Conservation (phyloP, 1,284 basidiomycete genomes). For the Moniliophthora roreri region DNA sequence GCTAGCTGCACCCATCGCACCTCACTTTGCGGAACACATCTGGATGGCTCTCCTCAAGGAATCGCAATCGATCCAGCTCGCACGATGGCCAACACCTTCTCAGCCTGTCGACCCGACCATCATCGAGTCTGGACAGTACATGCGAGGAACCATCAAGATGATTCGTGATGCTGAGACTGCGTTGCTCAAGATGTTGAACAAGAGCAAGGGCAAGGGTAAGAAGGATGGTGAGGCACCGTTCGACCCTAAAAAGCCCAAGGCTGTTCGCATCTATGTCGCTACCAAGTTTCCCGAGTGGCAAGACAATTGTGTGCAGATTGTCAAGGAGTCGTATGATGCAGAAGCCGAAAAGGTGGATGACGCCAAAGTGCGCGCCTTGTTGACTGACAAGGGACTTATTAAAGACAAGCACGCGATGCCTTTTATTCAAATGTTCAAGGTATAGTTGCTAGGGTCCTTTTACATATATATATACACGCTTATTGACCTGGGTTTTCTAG, state of each 20-base stretch:
- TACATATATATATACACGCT: not conserved
- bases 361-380: slow-evolving; percentile 68
- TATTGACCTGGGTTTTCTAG: slow-evolving; percentile 36
- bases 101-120: slow-evolving; percentile 57
- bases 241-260: slow-evolving; percentile 85
- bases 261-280: slow-evolving; percentile 88
- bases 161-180: slow-evolving; percentile 88
- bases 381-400: slow-evolving; percentile 79
- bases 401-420: slow-evolving; percentile 98
- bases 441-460: slow-evolving; percentile 29
- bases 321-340: slow-evolving; percentile 71
- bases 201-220: slow-evolving; percentile 54
- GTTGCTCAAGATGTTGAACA: slow-evolving; percentile 75
- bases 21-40: slow-evolving; percentile 94
- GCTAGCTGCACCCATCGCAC: slow-evolving; percentile 86
- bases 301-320: slow-evolving; percentile 74
- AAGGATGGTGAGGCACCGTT: slow-evolving; percentile 48
- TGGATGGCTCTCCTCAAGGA: slow-evolving; percentile 79
- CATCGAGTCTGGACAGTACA: slow-evolving; percentile 80
- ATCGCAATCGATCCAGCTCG: slow-evolving; percentile 77
- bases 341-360: slow-evolving; percentile 78
- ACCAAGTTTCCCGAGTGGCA: slow-evolving; percentile 95
- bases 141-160: slow-evolving; percentile 83
- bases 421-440: slow-evolving; percentile 92
- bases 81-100: slow-evolving; percentile 74